Evolutionary conservation across 441 rosid species (phyloP), one percentile per base, ranked within the genome.

Genomic region (Viola pubescens): DNA sequence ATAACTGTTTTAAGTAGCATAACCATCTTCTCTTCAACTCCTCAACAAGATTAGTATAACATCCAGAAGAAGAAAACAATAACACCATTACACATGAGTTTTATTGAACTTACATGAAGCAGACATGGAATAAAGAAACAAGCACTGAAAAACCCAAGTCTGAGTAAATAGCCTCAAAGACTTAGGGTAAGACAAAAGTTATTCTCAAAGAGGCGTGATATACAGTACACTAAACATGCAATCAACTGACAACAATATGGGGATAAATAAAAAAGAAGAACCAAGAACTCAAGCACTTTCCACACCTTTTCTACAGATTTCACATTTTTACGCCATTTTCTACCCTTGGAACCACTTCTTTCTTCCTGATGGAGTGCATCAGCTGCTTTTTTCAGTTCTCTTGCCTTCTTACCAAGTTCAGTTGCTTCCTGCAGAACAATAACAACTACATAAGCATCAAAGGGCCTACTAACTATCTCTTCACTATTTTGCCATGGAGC

Each of bases 341-440:
- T 83, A 60, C 95, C 96, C 78, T 94, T 90, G 48, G 85, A 71
- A 70, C 99, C 97, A 78, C 86, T 76, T 80, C 83, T 81, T 80
- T 94, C 97, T 82, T 94, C 97, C 68, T 94, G 97, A 69, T 81
- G 99, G 57, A 94, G 94, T 7, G 80, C 76, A 85, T 91, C 97
- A 66, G 97, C 95, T 51, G 95, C 94, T 77, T 88, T 94, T 76
- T 87, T 94, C 71, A 94, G 64, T 37, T 94, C 97, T 80, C 79
- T 83, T 37, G 99, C 99, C 73, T 88, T 94, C 66, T 94, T 90
- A 65, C 99, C 97, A 48, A 94, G 83, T 68, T 94, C 97, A 13
- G 96, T 94, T 64, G 97, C 99, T 84, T 94, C 97, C 99, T 94
- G 73, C 39, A 79, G 43, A 58, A 69, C 52, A 53, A 42, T 19